These are phyloP conservation scores for Ceratonia siliqua DNA, from an alignment of 306 rosid species.

Conservation along the genomic window DNA sequence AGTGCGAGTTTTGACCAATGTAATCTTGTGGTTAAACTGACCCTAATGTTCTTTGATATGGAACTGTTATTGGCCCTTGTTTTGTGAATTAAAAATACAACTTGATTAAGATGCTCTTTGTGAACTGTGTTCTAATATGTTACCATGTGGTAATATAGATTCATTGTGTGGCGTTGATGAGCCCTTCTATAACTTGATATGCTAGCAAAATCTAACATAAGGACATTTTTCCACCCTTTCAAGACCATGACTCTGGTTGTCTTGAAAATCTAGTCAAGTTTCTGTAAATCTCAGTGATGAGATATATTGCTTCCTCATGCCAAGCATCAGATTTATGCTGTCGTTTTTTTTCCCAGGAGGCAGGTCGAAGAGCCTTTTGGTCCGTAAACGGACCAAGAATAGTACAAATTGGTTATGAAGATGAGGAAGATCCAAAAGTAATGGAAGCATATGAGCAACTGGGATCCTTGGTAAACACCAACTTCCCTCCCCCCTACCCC, in stretches of 20 bases:
- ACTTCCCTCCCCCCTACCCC: background rate
- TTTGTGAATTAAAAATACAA: background rate
- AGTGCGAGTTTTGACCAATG: background rate
- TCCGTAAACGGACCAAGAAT: slow-evolving; percentile 92
- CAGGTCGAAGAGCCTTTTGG: slow-evolving; percentile 94
- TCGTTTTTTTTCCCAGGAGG: slow-evolving; percentile 59
- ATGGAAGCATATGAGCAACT: slow-evolving; percentile 90
- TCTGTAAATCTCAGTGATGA: background rate
- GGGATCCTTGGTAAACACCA: slow-evolving; percentile 80
- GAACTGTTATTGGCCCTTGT: background rate
- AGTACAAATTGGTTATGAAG: slow-evolving; percentile 87
- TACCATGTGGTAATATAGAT: background rate
- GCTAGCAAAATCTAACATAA: background rate
- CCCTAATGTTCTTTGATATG: background rate
- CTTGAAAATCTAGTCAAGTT: slow-evolving; percentile 6
- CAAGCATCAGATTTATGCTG: background rate
- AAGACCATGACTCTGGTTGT: background rate
- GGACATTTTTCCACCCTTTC: background rate
- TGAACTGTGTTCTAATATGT: background rate
- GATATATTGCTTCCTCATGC: background rate
- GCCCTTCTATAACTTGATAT: background rate
- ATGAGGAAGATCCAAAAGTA: slow-evolving; percentile 83
- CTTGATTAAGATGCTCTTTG: background rate
- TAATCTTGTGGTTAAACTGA: background rate
- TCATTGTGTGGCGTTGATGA: background rate